Evolutionary conservation across 768 basidiomycete genomes (phyloP).

Genomic region (Mycena crocata): DNA sequence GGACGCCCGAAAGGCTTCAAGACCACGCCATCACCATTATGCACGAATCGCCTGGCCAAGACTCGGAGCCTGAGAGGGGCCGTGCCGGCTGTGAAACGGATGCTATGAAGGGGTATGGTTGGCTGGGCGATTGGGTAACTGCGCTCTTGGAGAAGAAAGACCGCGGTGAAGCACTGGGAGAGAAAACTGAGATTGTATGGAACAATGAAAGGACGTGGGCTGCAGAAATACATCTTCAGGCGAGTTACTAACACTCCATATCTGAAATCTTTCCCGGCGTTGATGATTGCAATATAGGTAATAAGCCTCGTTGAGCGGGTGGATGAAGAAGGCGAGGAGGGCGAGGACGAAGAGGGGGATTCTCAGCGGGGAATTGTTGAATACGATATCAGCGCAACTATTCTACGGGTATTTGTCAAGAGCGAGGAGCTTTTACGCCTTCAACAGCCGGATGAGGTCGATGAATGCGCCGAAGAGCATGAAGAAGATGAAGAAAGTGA

Average conservation of each 20-base stretch:
- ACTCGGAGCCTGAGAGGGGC: background rate
- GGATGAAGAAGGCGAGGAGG: background rate
- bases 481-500: background rate
- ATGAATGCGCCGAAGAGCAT: background rate
- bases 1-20: background rate
- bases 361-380: conserved; percentile 1
- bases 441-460: background rate
- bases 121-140: conserved; percentile 14
- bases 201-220: background rate
- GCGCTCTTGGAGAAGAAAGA: conserved; percentile 7
- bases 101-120: conserved; percentile 3
- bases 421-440: conserved; percentile 2
- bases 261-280: background rate
- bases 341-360: background rate
- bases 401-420: conserved; percentile 2
- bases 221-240: background rate
- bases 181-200: conserved; percentile 16
- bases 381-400: background rate
- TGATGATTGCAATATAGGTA: background rate
- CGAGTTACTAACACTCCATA: background rate
- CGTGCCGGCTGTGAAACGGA: background rate
- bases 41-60: conserved; percentile 18
- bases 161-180: conserved; percentile 3
- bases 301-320: background rate
- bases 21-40: background rate